phyloP scores from a whole-genome alignment of 306 rosid genomes.

The Cercis canadensis region DNA sequence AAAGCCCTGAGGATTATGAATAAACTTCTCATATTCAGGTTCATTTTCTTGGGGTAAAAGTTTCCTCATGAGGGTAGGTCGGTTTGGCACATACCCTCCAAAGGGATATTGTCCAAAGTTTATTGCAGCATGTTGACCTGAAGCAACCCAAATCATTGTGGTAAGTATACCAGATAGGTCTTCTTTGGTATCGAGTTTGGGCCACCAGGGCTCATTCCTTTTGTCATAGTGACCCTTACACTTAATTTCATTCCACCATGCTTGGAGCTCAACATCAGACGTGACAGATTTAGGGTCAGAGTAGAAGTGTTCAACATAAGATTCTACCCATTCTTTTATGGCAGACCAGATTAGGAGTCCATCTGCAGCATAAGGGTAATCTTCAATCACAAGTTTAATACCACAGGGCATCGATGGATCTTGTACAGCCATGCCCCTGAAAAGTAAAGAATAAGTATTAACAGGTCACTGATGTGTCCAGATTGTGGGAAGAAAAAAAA shows the following conservation, averaged over 20 bases:
- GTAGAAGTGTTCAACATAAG: conserved; percentile 76
- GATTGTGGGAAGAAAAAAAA: not conserved
- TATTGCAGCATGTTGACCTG: conserved; percentile 94
- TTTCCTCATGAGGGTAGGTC: conserved; percentile 86
- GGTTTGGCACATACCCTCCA: conserved; percentile 93
- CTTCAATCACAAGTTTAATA: conserved; percentile 80
- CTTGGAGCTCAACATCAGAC: conserved; percentile 79
- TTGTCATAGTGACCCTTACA: conserved; percentile 83
- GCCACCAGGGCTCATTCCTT: conserved; percentile 93
- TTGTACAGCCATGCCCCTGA: conserved; percentile 94
- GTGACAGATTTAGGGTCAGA: conserved; percentile 60
- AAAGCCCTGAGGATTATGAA: conserved; percentile 68
- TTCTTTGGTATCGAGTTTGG: conserved; percentile 71
- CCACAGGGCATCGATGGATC: conserved; percentile 82
- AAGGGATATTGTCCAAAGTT: conserved; percentile 98
- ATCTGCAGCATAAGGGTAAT: conserved; percentile 95
- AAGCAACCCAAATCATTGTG: conserved; percentile 86
- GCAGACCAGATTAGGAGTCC: conserved; percentile 97
- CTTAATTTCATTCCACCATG: conserved; percentile 95
- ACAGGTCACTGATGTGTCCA: conserved; percentile 2
- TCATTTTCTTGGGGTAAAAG: conserved; percentile 79
- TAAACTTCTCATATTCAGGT: conserved; percentile 64
- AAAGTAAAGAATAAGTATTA: conserved; percentile 23
- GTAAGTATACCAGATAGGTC: conserved; percentile 74
- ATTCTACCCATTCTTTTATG: conserved; percentile 86